Conservation (phyloP, 257 asterid species). For the Solanum piurae region DNA sequence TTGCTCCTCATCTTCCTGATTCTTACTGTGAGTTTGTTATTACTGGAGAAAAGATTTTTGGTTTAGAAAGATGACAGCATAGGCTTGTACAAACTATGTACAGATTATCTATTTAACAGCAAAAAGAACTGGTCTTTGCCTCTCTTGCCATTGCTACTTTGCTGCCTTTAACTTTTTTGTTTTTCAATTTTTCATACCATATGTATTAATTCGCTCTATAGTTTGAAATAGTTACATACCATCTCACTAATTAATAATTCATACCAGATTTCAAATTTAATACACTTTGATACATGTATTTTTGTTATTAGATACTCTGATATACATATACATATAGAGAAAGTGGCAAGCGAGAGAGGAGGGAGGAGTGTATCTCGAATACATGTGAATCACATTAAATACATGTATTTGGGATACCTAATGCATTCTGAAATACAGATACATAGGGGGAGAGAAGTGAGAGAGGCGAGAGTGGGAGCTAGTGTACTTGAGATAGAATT, state of each 20-base stretch:
- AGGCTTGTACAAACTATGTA: not conserved
- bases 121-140: slow-evolving; percentile 29
- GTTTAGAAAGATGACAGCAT: slow-evolving; percentile 20
- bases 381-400: not conserved
- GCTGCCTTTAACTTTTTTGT: slow-evolving; percentile 19
- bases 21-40: slow-evolving; percentile 56
- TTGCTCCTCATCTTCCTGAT: slow-evolving; percentile 83
- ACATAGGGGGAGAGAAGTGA: not conserved
- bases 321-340: too few species aligned
- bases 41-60: slow-evolving; percentile 57
- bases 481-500: not conserved
- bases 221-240: not conserved
- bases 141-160: slow-evolving; percentile 51
- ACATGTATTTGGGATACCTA: not conserved
- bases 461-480: not conserved
- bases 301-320: not conserved
- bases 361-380: not conserved
- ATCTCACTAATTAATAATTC: not conserved
- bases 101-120: not conserved
- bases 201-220: not conserved
- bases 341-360: too few species aligned
- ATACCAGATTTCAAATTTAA: not conserved
- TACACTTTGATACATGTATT: not conserved
- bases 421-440: not conserved
- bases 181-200: not conserved